Base-by-base conservation (phyloP, 805 yeast species). In the Metschnikowia borealis region DNA sequence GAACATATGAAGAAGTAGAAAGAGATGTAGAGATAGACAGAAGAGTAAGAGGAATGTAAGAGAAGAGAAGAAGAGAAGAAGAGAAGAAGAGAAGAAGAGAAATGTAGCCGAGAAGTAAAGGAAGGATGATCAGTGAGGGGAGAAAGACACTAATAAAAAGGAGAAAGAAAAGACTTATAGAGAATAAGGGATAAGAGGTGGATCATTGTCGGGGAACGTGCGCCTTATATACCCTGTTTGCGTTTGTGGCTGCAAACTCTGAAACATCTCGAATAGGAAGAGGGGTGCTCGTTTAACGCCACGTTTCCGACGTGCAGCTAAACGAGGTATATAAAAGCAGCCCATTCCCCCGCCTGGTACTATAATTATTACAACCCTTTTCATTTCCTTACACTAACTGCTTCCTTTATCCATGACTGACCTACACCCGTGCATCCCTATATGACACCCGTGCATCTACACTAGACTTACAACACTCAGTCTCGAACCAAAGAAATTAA, bases 241-340 rank as follows among this genome's bases (percentile, higher is more conserved):
- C 23, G 6, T 15, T 26, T 39, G 43, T 29, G 43, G 43, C 43
- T 39, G 43, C 43, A 39, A 39, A 39, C 15, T 15, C 43, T 29
- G 43, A 39, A 39, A 39, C 43, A 29, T 20, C 43, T 34, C 43
- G 3, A n/a, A 10, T 15, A 10, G 14, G 33, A 18, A 15, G n/a
- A 21, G 10, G 21, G 8, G 31, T 13, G 39, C 39, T n/a, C 26
- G 5, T 17, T 6, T 21, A 14, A n/a, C 42, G 31, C 42, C 42
- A 21, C 42, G 5, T 14, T 17, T 18, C 44, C 4, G 6, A 20
- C 14, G 14, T 17, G 29, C 44, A 31, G 2, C 15, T 13, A 20
- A 35, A 20, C n/a, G 23, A 18, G 4, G 15, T 20, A 37, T 37
- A 18, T 37, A 37, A 20, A 26, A 26, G 29, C 4, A 26, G 17